A percentile compares a stretch with the other conserved stretches of the same genome.
These are phyloP conservation scores for Ogataea zsoltii DNA, from an alignment of 805 yeast genomes.

Conservation along the genomic window DNA sequence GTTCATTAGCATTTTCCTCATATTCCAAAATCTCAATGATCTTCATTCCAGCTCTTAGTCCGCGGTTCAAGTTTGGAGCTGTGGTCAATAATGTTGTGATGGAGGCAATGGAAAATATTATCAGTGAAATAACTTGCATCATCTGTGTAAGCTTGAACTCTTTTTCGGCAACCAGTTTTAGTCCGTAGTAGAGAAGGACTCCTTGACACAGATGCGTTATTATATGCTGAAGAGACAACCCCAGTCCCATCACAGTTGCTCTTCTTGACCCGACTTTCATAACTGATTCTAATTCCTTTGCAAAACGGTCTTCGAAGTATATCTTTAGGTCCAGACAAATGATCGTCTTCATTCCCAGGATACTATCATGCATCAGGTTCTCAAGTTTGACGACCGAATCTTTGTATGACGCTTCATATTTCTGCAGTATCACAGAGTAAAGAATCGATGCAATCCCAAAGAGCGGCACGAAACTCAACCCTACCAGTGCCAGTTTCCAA, in stretches of 20 bases:
- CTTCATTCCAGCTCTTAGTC: conserved; percentile 69
- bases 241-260: conserved; percentile 64
- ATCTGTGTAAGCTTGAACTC: conserved; percentile 59
- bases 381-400: conserved; percentile 55
- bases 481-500: conserved; percentile 86
- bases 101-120: conserved; percentile 70
- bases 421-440: conserved; percentile 53
- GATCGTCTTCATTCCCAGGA: conserved; percentile 64
- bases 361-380: conserved; percentile 49
- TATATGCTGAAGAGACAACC: conserved; percentile 58
- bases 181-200: conserved; percentile 75
- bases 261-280: conserved; percentile 47
- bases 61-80: conserved; percentile 80
- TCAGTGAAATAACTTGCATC: conserved; percentile 68
- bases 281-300: conserved; percentile 33
- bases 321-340: conserved; percentile 52
- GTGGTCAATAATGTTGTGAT: conserved; percentile 59
- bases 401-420: conserved; percentile 62
- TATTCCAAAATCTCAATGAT: conserved; percentile 44
- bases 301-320: conserved; percentile 46
- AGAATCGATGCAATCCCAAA: conserved; percentile 51
- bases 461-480: conserved; percentile 71
- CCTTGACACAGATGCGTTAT: conserved; percentile 65
- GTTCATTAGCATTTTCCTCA: conserved; percentile 38
- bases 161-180: conserved; percentile 60